Evolutionary conservation across 2,329 filamentous ascomycete genomes (phyloP).

Genomic region (Pseudogymnoascus sp.): DNA sequence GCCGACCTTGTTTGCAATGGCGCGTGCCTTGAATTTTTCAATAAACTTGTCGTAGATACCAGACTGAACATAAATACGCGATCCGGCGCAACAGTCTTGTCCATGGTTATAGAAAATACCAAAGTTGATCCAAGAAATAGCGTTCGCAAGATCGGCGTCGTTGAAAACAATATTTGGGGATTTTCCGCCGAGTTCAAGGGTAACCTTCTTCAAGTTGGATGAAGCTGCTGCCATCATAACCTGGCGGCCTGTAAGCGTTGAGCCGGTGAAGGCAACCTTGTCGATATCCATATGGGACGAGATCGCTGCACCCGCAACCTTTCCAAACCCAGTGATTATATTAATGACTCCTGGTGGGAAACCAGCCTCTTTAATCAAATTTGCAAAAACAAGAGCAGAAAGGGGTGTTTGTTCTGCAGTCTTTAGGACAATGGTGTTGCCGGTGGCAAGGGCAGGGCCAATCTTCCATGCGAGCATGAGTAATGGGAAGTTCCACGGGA

Average conservation of each 20-base stretch:
- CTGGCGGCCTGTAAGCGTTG: conserved; percentile 51
- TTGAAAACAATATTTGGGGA: conserved; percentile 55
- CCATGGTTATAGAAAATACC: conserved; percentile 37
- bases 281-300: conserved; percentile 56
- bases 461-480: conserved; percentile 63
- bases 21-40: conserved; percentile 55
- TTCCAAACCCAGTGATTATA: conserved; percentile 58
- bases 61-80: conserved; percentile 62
- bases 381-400: conserved; percentile 45
- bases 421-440: conserved; percentile 54
- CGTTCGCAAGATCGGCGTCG: conserved; percentile 53
- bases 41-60: conserved; percentile 64
- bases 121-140: conserved; percentile 53
- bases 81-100: conserved; percentile 49
- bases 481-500: conserved; percentile 65
- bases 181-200: conserved; percentile 56
- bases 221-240: conserved; percentile 57
- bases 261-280: conserved; percentile 61
- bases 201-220: conserved; percentile 58
- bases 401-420: conserved; percentile 56
- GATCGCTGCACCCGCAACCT: conserved; percentile 56
- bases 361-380: conserved; percentile 52
- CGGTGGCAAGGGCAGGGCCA: conserved; percentile 50
- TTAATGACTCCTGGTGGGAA: conserved; percentile 60
- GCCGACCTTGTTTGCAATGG: conserved; percentile 55